A percentile compares a stretch with the other conserved stretches of the same genome.
Evolutionary conservation across 1,284 basidiomycete species (phyloP).

Genomic region (Porogramme epimiltina): DNA sequence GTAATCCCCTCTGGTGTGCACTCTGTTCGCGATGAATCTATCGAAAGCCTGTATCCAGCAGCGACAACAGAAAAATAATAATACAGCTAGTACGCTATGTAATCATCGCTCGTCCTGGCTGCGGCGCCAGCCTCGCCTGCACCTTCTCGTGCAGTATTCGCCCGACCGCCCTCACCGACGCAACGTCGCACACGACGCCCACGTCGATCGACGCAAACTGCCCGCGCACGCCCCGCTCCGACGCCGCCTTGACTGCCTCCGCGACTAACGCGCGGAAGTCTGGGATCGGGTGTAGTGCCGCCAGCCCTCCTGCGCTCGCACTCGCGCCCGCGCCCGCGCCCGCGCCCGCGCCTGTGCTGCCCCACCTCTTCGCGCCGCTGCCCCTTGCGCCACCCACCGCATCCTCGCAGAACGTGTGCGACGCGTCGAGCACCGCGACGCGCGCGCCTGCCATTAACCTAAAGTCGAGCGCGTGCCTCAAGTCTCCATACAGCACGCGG

Average conservation of each 20-base stretch:
- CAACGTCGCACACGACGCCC: constrained; percentile 62
- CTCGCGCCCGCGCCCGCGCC: neutral
- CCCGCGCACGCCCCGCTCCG: constrained; percentile 34
- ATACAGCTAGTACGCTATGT: neutral
- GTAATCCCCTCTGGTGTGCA: too few relatives aligned
- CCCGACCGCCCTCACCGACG: constrained; percentile 48
- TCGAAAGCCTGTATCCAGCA: too few relatives aligned
- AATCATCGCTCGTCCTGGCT: neutral
- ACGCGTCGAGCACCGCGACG: constrained; percentile 69
- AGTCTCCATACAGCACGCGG: constrained; percentile 68
- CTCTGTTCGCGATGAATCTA: too few relatives aligned
- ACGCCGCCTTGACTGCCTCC: constrained; percentile 40
- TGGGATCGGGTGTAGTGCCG: constrained; percentile 62
- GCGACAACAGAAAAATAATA: neutral
- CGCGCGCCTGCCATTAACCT: constrained; percentile 68
- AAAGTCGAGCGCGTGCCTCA: constrained; percentile 77
- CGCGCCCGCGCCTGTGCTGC: neutral
- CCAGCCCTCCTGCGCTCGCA: constrained; percentile 6
- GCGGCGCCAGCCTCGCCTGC: constrained; percentile 15
- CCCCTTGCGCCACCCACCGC: constrained; percentile 10
- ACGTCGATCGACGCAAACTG: constrained; percentile 59
- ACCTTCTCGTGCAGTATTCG: constrained; percentile 43
- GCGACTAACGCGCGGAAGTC: constrained; percentile 53
- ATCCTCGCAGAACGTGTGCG: constrained; percentile 50
- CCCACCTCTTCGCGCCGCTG: too few relatives aligned